Evolutionary conservation across 1,284 basidiomycete species (phyloP).

Genomic region (Trametes sp.): DNA sequence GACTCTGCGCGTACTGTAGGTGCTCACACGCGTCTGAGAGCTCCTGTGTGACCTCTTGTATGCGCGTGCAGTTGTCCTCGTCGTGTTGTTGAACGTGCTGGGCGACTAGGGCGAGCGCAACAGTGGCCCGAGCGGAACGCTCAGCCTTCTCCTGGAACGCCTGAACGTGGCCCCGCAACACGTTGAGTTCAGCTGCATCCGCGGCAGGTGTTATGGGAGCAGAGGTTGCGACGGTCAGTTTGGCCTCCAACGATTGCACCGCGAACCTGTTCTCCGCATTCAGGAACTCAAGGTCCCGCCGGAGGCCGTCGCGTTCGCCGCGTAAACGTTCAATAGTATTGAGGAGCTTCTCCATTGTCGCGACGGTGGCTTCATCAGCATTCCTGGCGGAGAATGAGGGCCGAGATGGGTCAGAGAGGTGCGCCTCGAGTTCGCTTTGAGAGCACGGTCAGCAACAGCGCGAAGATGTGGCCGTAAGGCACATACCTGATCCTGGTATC

Average conservation of each 20-base stretch:
- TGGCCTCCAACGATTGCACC: conserved; percentile 64
- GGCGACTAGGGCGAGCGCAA: conserved; percentile 33
- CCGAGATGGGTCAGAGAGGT: conserved; percentile 23
- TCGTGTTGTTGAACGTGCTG: conserved; percentile 28
- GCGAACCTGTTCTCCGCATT: conserved; percentile 76
- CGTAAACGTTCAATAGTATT: conserved; percentile 72
- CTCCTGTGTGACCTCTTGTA: conserved; percentile 16
- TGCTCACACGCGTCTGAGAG: conserved; percentile 18
- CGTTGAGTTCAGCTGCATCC: conserved; percentile 23
- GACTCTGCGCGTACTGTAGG: conserved; percentile 9
- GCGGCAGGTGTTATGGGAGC: conserved; percentile 20
- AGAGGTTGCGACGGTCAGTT: conserved; percentile 43
- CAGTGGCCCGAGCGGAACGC: conserved; percentile 25
- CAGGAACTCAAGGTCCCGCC: conserved; percentile 72
- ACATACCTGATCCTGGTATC: conserved; percentile 41
- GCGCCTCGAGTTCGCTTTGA: conserved; percentile 34
- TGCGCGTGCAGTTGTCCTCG: conserved; percentile 17
- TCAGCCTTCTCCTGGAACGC: conserved; percentile 39
- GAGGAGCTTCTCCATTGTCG: conserved; percentile 60
- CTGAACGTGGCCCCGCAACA: conserved; percentile 18
- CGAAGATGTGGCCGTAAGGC: background rate
- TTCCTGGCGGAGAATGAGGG: conserved; percentile 6
- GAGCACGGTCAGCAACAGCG: background rate
- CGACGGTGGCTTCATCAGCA: conserved; percentile 30
- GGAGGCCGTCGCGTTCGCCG: conserved; percentile 72